Evolutionary conservation across 306 rosid genomes (phyloP).

Genomic region (Comarum palustre): DNA sequence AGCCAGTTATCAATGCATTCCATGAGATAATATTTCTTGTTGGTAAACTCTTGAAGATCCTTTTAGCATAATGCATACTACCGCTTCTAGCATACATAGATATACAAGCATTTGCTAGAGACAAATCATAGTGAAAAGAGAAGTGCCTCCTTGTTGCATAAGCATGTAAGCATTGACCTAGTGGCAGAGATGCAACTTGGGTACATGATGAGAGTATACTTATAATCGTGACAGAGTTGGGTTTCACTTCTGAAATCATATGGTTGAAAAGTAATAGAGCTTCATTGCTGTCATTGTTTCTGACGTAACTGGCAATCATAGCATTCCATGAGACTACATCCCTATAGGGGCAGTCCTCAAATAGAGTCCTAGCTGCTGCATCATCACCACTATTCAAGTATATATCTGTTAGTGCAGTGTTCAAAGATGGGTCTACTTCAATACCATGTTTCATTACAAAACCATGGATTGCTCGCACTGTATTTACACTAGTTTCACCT

Average conservation of each 20-base stretch:
- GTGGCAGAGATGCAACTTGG: constrained; percentile 36
- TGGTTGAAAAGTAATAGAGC: constrained; percentile 35
- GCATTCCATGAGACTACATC: constrained; percentile 55
- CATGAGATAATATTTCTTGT: constrained; percentile 39
- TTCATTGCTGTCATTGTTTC: constrained; percentile 26
- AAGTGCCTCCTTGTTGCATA: constrained; percentile 25
- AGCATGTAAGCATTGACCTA: constrained; percentile 47
- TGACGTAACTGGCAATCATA: constrained; percentile 34
- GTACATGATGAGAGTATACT: constrained; percentile 41
- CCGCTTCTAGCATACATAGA: constrained; percentile 48
- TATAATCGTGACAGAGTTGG: constrained; percentile 37
- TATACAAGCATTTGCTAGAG: constrained; percentile 41
- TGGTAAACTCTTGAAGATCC: constrained; percentile 28
- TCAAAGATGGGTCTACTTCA: constrained; percentile 35
- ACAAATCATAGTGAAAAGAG: constrained; percentile 17
- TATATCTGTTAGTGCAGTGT: constrained; percentile 46
- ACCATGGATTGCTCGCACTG: constrained; percentile 41
- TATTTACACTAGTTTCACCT: constrained; percentile 24
- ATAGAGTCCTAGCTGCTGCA: constrained; percentile 33
- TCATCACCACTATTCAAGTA: constrained; percentile 44
- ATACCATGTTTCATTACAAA: constrained; percentile 36
- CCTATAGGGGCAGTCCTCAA: constrained; percentile 32
- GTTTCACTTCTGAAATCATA: constrained; percentile 43
- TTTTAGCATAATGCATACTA: constrained; percentile 37
- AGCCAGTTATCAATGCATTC: constrained; percentile 50